Evolutionary conservation across 352 stramenopile genomes (phyloP).

Genomic region (Pythium coloratum): DNA sequence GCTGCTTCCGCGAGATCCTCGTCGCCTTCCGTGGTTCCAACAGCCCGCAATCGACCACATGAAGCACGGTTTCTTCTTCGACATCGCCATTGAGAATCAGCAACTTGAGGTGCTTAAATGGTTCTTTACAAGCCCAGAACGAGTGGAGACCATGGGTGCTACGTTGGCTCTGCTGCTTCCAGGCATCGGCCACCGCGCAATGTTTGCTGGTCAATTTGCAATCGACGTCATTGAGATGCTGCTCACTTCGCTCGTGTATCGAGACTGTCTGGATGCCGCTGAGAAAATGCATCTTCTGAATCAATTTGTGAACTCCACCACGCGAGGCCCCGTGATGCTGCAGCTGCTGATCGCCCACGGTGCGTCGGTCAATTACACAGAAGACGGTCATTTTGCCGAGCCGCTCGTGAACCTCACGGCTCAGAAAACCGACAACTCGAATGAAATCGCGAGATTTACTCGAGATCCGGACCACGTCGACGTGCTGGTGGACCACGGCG

Average conservation of each 20-base stretch:
- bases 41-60: neutral
- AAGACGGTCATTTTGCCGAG: neutral
- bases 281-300: neutral
- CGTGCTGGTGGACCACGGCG: neutral
- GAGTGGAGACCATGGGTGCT: neutral
- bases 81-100: neutral
- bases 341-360: neutral
- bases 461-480: neutral
- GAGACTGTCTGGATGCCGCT: neutral
- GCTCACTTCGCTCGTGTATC: neutral
- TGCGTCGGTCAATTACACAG: neutral
- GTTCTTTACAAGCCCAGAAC: neutral
- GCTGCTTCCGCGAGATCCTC: neutral
- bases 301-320: neutral
- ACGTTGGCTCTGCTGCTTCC: neutral
- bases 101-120: neutral
- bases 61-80: neutral
- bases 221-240: neutral
- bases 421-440: neutral
- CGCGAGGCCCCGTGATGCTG: neutral
- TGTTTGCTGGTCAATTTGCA: neutral
- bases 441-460: neutral
- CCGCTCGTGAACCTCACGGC: neutral
- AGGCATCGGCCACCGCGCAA: neutral
- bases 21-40: neutral